phyloP scores from a whole-genome alignment of 2,329 filamentous ascomycete species.

The Peltaster fructicola region DNA sequence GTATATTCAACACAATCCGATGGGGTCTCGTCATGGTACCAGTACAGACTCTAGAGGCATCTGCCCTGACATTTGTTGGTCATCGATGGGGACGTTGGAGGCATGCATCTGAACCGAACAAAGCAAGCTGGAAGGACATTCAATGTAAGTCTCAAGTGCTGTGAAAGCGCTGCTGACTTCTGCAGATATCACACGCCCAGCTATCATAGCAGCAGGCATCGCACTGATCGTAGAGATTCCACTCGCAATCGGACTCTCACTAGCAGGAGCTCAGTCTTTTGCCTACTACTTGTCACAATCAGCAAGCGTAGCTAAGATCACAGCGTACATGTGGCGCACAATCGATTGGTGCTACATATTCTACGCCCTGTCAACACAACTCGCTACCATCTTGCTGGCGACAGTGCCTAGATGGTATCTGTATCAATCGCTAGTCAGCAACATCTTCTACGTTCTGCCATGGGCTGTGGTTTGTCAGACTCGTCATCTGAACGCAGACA shows the following conservation, averaged over 20 bases:
- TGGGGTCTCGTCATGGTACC: slow-evolving; percentile 63
- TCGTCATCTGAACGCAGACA: slow-evolving; percentile 27
- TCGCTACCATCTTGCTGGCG: slow-evolving; percentile 46
- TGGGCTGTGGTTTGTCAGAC: slow-evolving; percentile 49
- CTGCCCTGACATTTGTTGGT: slow-evolving; percentile 46
- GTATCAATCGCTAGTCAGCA: slow-evolving; percentile 47
- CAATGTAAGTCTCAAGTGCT: too few species aligned
- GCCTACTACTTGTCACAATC: slow-evolving; percentile 44
- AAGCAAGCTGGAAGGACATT: too few species aligned
- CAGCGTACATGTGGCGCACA: slow-evolving; percentile 45
- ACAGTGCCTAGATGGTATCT: slow-evolving; percentile 51
- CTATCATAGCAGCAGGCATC: slow-evolving; percentile 34
- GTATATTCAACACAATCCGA: slow-evolving; percentile 54
- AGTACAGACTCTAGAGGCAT: slow-evolving; percentile 48
- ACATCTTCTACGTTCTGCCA: slow-evolving; percentile 49
- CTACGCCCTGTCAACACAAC: slow-evolving; percentile 47
- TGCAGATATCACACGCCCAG: slow-evolving; percentile 32
- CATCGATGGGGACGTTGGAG: slow-evolving; percentile 46
- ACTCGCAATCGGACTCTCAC: slow-evolving; percentile 43
- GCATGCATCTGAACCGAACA: too few species aligned
- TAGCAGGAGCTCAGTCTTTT: slow-evolving; percentile 40
- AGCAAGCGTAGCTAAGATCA: slow-evolving; percentile 39
- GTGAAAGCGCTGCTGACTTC: too few species aligned
- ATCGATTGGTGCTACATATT: slow-evolving; percentile 48
- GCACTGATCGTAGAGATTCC: slow-evolving; percentile 43